Evolutionary conservation across 2,329 filamentous ascomycete genomes (phyloP).

Genomic region (Leptodontidium sp.): DNA sequence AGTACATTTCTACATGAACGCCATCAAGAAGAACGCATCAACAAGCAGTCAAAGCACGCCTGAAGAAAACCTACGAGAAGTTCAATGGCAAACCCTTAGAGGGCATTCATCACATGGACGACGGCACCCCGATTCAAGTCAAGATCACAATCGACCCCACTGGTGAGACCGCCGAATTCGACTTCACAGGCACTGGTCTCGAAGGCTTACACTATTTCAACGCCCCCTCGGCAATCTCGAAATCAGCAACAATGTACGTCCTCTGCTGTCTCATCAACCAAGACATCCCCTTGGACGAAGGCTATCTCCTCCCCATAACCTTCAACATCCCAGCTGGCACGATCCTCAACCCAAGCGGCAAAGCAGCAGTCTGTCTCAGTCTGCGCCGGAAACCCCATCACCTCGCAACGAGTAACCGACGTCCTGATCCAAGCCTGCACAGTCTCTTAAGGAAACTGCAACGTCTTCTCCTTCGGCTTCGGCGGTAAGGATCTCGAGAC

Average conservation of each 20-base stretch:
- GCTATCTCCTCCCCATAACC: slow-evolving; percentile 74
- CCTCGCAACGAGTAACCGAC: too few species aligned
- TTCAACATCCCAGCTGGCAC: slow-evolving; percentile 77
- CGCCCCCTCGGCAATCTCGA: slow-evolving; percentile 80
- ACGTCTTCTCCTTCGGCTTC: too few species aligned
- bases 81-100: slow-evolving; percentile 72
- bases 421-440: too few species aligned
- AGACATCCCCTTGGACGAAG: too few species aligned
- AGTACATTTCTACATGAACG: slow-evolving; percentile 80
- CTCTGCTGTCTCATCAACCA: slow-evolving; percentile 80
- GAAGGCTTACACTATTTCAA: slow-evolving; percentile 82
- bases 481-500: too few species aligned
- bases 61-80: slow-evolving; percentile 70
- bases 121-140: slow-evolving; percentile 77
- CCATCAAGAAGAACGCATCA: slow-evolving; percentile 81
- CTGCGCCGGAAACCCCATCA: too few species aligned
- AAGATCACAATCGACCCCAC: slow-evolving; percentile 73
- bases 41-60: slow-evolving; percentile 72
- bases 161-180: slow-evolving; percentile 76
- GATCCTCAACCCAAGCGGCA: too few species aligned
- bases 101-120: slow-evolving; percentile 83
- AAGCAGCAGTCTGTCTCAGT: too few species aligned
- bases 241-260: slow-evolving; percentile 84
- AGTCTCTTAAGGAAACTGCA: too few species aligned
- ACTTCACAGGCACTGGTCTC: slow-evolving; percentile 78